phyloP scores from a whole-genome alignment of 192 early-diverging fungal species.

The Coemansia sp. region DNA sequence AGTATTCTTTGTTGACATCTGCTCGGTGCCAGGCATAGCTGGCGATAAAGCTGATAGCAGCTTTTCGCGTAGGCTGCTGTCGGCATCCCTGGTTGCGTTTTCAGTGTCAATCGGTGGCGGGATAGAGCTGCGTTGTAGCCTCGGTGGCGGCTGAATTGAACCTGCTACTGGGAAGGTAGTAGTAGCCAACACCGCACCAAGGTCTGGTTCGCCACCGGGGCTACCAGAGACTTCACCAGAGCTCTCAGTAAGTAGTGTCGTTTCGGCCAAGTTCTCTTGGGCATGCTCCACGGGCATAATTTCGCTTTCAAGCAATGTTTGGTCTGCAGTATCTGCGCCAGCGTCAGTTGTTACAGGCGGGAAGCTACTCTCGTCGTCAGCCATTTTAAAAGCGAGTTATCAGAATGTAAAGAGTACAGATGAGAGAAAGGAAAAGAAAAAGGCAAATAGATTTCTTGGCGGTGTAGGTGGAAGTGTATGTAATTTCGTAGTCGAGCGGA shows the following conservation, averaged over 20 bases:
- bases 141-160: constrained; percentile 37
- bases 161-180: constrained; percentile 20
- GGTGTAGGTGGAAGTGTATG: background rate
- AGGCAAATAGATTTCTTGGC: constrained; percentile 1
- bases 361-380: background rate
- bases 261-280: background rate
- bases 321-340: background rate
- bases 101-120: constrained; percentile 53
- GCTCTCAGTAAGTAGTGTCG: background rate
- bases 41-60: constrained; percentile 29
- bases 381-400: constrained; percentile 1
- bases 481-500: background rate
- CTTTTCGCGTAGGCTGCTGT: constrained; percentile 22
- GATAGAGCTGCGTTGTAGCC: constrained; percentile 47
- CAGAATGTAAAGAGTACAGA: background rate
- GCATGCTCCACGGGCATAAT: background rate
- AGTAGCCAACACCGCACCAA: constrained; percentile 1
- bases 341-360: background rate
- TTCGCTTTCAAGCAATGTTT: background rate
- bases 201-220: constrained; percentile 15
- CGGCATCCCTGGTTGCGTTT: constrained; percentile 32
- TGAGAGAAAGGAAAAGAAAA: constrained; percentile 1
- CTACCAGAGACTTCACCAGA: constrained; percentile 4
- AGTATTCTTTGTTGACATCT: background rate
- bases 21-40: constrained; percentile 9